Conservation (phyloP, 768 basidiomycete species). For the Polyporus arcularius region DNA sequence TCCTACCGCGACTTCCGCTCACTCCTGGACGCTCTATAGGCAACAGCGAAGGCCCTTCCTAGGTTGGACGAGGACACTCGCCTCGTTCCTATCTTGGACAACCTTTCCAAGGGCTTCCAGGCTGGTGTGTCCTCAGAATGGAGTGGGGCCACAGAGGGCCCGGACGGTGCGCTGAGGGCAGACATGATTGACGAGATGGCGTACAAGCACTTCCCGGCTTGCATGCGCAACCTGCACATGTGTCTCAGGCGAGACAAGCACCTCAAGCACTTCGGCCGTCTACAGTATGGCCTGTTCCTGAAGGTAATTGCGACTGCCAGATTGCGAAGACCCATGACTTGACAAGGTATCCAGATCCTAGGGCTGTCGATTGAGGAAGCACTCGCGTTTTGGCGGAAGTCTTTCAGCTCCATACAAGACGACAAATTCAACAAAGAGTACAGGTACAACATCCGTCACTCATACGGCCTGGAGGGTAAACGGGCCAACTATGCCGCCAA, state of each 20-base stretch:
- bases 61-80: conserved; percentile 94
- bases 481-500: conserved; percentile 93
- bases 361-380: conserved; percentile 96
- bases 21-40: conserved; percentile 40
- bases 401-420: conserved; percentile 78
- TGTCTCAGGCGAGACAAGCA: conserved; percentile 76
- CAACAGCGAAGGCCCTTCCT: conserved; percentile 84
- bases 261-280: conserved; percentile 87
- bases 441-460: conserved; percentile 96
- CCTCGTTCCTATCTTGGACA: conserved; percentile 83
- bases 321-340: not conserved
- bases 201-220: conserved; percentile 88
- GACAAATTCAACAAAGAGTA: conserved; percentile 98
- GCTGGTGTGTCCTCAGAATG: conserved; percentile 89
- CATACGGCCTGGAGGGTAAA: conserved; percentile 92
- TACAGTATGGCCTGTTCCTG: conserved; percentile 92
- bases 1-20: no score
- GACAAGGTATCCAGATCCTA: conserved; percentile 61
- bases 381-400: conserved; percentile 87
- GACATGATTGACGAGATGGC: conserved; percentile 93
- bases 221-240: conserved; percentile 91
- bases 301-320: conserved; percentile 58
- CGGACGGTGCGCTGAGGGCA: conserved; percentile 74
- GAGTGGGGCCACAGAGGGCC: conserved; percentile 53
- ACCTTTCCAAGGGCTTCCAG: conserved; percentile 92